Percentiles rank a stretch among this genome's conserved stretches.
These are phyloP conservation scores for Boletus speciosus DNA, from an alignment of 768 basidiomycete genomes.

Conservation along the genomic window DNA sequence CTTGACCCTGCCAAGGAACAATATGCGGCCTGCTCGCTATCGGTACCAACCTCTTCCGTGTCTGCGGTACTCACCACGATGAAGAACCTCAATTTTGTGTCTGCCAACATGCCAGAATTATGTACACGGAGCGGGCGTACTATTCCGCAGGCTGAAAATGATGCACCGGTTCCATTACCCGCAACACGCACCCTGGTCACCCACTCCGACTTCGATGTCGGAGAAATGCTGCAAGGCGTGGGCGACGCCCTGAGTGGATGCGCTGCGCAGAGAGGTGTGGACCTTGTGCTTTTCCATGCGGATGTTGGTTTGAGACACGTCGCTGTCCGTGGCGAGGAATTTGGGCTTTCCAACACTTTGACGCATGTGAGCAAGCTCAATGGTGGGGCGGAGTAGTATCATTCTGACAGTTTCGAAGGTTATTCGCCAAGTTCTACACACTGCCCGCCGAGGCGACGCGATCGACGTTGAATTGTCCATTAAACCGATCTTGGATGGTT, in stretches of 20 bases:
- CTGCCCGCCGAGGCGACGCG: conserved; percentile 70
- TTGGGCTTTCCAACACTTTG: conserved; percentile 74
- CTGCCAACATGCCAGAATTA: conserved; percentile 67
- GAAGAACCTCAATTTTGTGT: conserved; percentile 92
- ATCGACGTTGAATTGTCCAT: conserved; percentile 82
- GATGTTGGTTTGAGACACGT: conserved; percentile 87
- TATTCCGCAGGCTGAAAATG: conserved; percentile 15
- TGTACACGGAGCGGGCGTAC: conserved; percentile 17
- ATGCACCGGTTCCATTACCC: conserved; percentile 18
- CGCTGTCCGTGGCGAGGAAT: conserved; percentile 81
- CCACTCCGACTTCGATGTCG: conserved; percentile 80
- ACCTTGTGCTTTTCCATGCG: conserved; percentile 86
- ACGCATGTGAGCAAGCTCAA: conserved; percentile 65
- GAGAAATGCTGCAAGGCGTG: conserved; percentile 84
- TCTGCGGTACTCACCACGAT: conserved; percentile 87
- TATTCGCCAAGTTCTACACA: conserved; percentile 74
- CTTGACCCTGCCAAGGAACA: conserved; percentile 93
- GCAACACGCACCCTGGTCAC: conserved; percentile 14
- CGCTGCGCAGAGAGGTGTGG: conserved; percentile 80
- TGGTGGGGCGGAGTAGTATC: neutral
- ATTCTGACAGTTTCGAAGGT: conserved; percentile 48
- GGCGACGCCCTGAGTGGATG: conserved; percentile 85
- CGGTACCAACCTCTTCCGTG: conserved; percentile 83
- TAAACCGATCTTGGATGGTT: conserved; percentile 28
- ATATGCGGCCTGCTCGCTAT: conserved; percentile 83